Evolutionary conservation across 139 green algal genomes (phyloP).

Genomic region (Ettlia oleoabundans): DNA sequence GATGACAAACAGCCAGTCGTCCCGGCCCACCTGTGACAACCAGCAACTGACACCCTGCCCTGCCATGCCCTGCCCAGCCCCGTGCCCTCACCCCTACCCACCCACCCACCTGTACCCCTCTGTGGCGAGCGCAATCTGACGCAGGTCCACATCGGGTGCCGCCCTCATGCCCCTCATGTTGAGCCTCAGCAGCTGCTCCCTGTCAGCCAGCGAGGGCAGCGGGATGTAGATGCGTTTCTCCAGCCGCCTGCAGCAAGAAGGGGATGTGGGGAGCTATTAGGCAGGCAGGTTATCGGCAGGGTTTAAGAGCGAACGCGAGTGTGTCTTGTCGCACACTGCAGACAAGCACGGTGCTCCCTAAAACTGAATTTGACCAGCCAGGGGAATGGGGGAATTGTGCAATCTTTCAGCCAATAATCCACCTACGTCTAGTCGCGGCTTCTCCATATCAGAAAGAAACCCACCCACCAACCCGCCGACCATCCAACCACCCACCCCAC

Average conservation of each 20-base stretch:
- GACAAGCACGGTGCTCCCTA: too few species aligned
- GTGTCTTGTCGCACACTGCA: too few species aligned
- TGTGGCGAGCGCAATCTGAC: conserved; percentile 64
- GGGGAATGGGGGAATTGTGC: too few species aligned
- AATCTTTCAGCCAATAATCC: too few species aligned
- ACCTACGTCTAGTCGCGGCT: too few species aligned
- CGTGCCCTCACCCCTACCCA: background rate
- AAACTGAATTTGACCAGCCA: too few species aligned
- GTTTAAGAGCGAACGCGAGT: background rate
- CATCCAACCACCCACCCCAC: too few species aligned
- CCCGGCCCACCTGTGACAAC: too few species aligned
- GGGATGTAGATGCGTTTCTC: conserved; percentile 98
- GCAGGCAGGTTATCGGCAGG: background rate
- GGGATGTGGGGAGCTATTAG: background rate
- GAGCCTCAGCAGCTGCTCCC: conserved; percentile 85
- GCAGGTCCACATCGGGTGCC: conserved; percentile 73
- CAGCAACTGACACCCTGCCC: background rate
- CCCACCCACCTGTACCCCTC: conserved; percentile 72
- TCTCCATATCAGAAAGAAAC: too few species aligned
- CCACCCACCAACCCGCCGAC: too few species aligned
- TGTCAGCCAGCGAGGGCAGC: conserved; percentile 74
- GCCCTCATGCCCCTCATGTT: conserved; percentile 75
- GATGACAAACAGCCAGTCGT: too few species aligned
- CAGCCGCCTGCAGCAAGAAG: conserved; percentile 58
- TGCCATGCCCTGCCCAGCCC: background rate